Base-by-base conservation (phyloP, 768 basidiomycete species). In the Termitomyces sp. region DNA sequence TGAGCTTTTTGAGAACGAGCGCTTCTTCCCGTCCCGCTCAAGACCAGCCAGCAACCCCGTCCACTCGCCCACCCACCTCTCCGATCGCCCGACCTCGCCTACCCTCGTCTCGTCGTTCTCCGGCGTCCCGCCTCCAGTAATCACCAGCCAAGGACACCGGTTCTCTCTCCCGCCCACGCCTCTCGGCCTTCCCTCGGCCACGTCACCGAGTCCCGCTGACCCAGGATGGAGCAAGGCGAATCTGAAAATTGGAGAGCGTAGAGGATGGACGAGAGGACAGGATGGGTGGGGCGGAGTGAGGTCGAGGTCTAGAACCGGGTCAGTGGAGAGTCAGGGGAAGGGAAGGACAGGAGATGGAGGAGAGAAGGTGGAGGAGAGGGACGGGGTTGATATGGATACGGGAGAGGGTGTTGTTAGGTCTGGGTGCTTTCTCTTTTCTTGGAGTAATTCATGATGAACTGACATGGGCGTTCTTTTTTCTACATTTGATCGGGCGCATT, bases 1-100 rank as follows among this genome's bases (percentile, higher is more conserved):
- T 16, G 87, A 90, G 68, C 66, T 92, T 24, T 92, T 82, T 76
- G 91, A 93, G 74, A 93, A 92, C 70, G 88, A 92, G 67, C 76
- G 91, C 18, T 86, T 79, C 16, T 20, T 35, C 2, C 33, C 54
- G 11, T 28, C 51, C 10, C 16, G 36, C 18, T 13, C 36, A 16
- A 28, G 18, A 40, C 18, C 10, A 11, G 5, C 24, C 35, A 38
- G 1, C 22, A 33, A 28, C 14, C 33, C 54, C 1, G 33, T 32
- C 30, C 11, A 38, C 16, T 4, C 35, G 20, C 26, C 41, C 41
- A 38, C 35, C 32, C 14, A 18, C 45, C 43, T 46, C 49, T 32
- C 46, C 14, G 53, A 53, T 3, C 13, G 20, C 5, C 53, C 40
- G 24, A 35, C 47, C 32, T 45, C 44, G 1, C 52, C 28, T 24